Evolutionary conservation across 177 flowering plant species (phyloP), one percentile per base, ranked within the genome.

Genomic region (Tripterygium wilfordii): DNA sequence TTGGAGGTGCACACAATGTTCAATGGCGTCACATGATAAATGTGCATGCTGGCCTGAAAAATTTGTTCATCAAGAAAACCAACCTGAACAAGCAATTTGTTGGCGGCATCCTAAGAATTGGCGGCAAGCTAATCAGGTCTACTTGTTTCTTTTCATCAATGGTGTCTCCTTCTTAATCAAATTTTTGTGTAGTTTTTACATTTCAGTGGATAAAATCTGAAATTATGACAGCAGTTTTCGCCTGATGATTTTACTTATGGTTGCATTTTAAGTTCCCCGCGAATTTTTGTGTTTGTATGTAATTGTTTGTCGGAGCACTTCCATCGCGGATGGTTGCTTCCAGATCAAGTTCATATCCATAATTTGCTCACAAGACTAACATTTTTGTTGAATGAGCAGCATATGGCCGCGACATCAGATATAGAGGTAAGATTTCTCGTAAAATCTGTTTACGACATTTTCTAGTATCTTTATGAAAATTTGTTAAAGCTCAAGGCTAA

Each of bases 101-200:
- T 92, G 98, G 98, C 72, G 80, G 76, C 96, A 88, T 74, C 69
- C 78, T 43, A 16, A 74, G 43, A 71, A 92, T 70, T 88, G 88
- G 96, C 72, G 68, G 39, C 62, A 67, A 49, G 83, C 77, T 44
- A 66, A 64, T 63, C 65, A n/a, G n/a, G n/a, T n/a, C n/a, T n/a
- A n/a, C n/a, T n/a, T 77, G 67, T 70, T 83, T 78, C 63, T 76
- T 83, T 69, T 65, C 49, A 46, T 38, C 47, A 50, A 42, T 10
- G 29, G 18, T 9, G 36, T 42, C 24, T 25, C 14, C 10, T 48
- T 22, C 15, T 12, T 37, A 27, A 10, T 22, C n/a, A n/a, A n/a
- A n/a, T n/a, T n/a, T n/a, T n/a, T n/a, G n/a, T n/a, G n/a, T n/a
- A n/a, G n/a, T n/a, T n/a, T n/a, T n/a, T n/a, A n/a, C n/a, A n/a